Evolutionary conservation across 2,329 filamentous ascomycete species (phyloP).

Genomic region (Ophiostoma piceae): DNA sequence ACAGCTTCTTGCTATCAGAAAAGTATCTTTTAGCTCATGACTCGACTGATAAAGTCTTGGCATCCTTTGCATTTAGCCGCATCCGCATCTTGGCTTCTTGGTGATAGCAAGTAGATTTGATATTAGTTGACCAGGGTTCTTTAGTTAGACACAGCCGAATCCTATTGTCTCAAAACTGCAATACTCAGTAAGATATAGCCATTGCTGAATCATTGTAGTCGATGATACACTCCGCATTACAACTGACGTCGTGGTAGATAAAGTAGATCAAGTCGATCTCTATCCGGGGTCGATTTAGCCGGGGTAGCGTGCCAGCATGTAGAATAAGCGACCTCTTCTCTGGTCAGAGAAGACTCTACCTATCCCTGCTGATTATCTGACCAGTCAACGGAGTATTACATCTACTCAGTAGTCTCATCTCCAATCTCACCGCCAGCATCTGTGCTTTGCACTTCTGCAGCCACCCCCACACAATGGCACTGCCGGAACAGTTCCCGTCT

Average conservation of each 20-base stretch:
- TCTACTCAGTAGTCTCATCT: background rate
- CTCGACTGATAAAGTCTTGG: too few species aligned
- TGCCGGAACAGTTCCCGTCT: background rate
- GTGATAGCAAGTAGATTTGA: background rate
- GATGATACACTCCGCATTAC: background rate
- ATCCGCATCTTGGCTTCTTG: background rate
- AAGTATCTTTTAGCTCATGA: too few species aligned
- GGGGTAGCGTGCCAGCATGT: background rate
- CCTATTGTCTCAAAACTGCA: too few species aligned
- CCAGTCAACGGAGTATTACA: background rate
- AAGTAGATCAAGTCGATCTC: background rate
- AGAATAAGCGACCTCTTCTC: background rate
- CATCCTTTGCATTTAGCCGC: too few species aligned
- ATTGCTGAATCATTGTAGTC: background rate
- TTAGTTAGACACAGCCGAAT: background rate
- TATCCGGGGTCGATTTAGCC: background rate
- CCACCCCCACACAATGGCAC: constrained; percentile 71
- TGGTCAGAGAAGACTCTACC: background rate
- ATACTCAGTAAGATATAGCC: background rate
- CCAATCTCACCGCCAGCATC: background rate
- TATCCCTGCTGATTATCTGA: background rate
- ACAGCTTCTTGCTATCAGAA: too few species aligned
- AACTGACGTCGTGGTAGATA: background rate
- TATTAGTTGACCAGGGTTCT: background rate
- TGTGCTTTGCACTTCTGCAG: constrained; percentile 37